Conservation (phyloP, 805 yeast species). For the Saccharomyces paradoxus region DNA sequence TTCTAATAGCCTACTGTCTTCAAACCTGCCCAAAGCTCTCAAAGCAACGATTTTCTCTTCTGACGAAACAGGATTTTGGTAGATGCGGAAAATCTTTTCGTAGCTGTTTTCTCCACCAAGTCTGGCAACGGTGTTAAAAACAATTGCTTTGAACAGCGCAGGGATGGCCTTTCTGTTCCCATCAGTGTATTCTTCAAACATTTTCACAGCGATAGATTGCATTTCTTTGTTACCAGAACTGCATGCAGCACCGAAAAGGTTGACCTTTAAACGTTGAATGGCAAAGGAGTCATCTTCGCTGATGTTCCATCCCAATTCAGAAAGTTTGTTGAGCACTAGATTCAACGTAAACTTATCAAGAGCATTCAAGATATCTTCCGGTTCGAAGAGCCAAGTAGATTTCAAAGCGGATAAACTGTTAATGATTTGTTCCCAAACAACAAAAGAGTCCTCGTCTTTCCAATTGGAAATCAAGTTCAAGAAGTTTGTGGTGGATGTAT, state of each 20-base stretch:
- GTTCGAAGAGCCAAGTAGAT: constrained; percentile 50
- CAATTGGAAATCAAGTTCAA: constrained; percentile 54
- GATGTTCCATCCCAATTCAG: constrained; percentile 58
- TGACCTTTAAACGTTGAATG: constrained; percentile 57
- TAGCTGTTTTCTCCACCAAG: constrained; percentile 53
- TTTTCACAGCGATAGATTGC: constrained; percentile 36
- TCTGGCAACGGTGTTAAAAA: constrained; percentile 57
- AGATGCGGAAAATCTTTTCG: constrained; percentile 52
- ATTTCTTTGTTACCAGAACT: constrained; percentile 41
- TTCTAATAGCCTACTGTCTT: constrained; percentile 41
- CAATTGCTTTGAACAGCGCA: constrained; percentile 60
- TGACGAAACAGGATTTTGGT: constrained; percentile 47
- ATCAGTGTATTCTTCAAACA: constrained; percentile 45
- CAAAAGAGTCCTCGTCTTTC: constrained; percentile 50
- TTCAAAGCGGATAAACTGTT: constrained; percentile 41
- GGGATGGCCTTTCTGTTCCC: constrained; percentile 64
- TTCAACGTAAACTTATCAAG: constrained; percentile 45
- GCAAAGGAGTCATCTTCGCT: constrained; percentile 46
- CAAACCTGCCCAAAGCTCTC: constrained; percentile 57
- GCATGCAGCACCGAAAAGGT: constrained; percentile 54
- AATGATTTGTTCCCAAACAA: constrained; percentile 58
- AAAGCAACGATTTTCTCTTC: constrained; percentile 67
- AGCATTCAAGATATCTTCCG: constrained; percentile 37
- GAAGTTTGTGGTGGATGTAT: constrained; percentile 50
- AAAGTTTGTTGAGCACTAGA: constrained; percentile 46